Conservation (phyloP, 2,329 filamentous ascomycete species). For the Xylariaceae sp. region DNA sequence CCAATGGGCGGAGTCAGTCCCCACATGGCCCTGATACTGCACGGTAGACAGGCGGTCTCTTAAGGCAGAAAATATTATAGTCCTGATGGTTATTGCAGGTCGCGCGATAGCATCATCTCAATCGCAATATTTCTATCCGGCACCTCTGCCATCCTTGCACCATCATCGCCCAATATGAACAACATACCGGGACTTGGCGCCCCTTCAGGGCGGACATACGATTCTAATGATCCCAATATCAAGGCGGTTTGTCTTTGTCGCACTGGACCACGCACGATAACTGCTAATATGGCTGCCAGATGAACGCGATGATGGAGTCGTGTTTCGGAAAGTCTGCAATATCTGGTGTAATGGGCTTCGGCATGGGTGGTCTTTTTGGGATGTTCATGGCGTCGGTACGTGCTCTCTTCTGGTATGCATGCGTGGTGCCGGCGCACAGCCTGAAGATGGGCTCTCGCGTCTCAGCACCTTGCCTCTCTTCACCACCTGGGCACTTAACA, state of each 20-base stretch:
- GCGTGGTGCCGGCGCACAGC: background rate
- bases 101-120: slow-evolving; percentile 13
- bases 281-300: slow-evolving; percentile 53
- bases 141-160: background rate
- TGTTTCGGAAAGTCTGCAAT: slow-evolving; percentile 88
- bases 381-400: slow-evolving; percentile 97
- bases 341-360: slow-evolving; percentile 92
- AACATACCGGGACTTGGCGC: slow-evolving; percentile 35
- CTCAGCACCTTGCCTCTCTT: slow-evolving; percentile 1
- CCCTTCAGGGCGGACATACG: slow-evolving; percentile 31
- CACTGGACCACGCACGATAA: background rate
- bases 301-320: slow-evolving; percentile 87
- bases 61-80: slow-evolving; percentile 36
- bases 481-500: background rate
- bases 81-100: slow-evolving; percentile 23
- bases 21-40: background rate
- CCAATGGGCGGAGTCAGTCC: background rate
- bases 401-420: slow-evolving; percentile 28
- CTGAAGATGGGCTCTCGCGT: background rate
- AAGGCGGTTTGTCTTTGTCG: slow-evolving; percentile 50
- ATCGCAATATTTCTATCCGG: background rate
- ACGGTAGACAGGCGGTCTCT: slow-evolving; percentile 28
- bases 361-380: slow-evolving; percentile 90
- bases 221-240: slow-evolving; percentile 57
- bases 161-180: slow-evolving; percentile 34